Percentiles rank a stretch among this genome's conserved stretches.
Conservation (phyloP, 257 asterid genomes). For the Forsythia viridissima region DNA sequence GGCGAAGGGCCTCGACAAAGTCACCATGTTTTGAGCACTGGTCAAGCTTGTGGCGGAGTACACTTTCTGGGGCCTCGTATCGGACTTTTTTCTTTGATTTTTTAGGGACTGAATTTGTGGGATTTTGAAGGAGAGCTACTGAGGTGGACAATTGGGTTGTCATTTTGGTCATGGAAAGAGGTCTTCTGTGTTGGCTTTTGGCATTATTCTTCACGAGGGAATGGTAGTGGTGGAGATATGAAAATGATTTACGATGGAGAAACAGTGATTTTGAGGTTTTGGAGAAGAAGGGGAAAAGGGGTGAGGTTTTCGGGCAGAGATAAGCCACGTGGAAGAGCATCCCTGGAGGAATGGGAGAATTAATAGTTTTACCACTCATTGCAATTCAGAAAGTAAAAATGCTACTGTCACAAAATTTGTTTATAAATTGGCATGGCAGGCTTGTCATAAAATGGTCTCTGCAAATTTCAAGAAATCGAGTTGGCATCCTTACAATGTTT, state of each 20-base stretch:
- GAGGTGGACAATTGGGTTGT: constrained; percentile 41
- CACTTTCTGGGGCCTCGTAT: constrained; percentile 52
- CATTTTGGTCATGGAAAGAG: constrained; percentile 38
- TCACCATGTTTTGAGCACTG: constrained; percentile 64
- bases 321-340: constrained; percentile 41
- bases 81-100: constrained; percentile 44
- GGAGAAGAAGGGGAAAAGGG: constrained; percentile 35
- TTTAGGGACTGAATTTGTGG: constrained; percentile 24
- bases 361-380: constrained; percentile 12
- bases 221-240: constrained; percentile 13
- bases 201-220: constrained; percentile 18
- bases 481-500: not conserved
- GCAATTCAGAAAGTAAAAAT: not conserved
- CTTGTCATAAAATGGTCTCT: not conserved
- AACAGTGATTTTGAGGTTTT: constrained; percentile 28
- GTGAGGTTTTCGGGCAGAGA: constrained; percentile 40
- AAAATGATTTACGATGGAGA: constrained; percentile 30
- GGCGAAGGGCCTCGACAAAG: constrained; percentile 61
- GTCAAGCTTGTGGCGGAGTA: constrained; percentile 58
- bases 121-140: constrained; percentile 37
- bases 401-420: not conserved
- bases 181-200: constrained; percentile 21
- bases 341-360: constrained; percentile 15
- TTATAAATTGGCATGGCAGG: not conserved
- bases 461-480: not conserved